Base-by-base conservation (phyloP, 345 rosid genomes). In the Turritis glabra region DNA sequence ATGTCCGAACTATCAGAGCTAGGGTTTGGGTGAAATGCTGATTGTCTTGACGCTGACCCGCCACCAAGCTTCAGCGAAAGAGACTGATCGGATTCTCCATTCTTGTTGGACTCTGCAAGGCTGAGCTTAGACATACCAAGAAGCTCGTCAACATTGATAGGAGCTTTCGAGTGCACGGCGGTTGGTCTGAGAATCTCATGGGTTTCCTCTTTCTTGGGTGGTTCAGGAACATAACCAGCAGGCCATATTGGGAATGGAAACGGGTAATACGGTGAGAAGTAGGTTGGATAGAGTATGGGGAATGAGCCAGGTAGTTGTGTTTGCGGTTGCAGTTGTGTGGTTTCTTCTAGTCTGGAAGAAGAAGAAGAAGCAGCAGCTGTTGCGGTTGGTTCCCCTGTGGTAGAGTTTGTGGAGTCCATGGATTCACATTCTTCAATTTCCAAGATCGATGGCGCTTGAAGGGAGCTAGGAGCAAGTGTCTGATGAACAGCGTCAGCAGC, bases 101-200 rank as follows among this genome's bases (percentile, higher is more conserved):
- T 71, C 41, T 65, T 71, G 6, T 81, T 86, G 7, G 90, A 79
- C 25, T 92, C 99, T 72, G 87, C 93, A 46, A 96, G 80, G 77
- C 92, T 85, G 29, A 96, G 85, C 80, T 92, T 87, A 7, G 99
- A 90, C 89, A 96, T 85, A 72, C 99, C 98, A 3, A 96, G 94
- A 54, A 96, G 84, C 76, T 96, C 90, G 9, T 96, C 93, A 0
- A 92, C 97, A 51, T 92, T 92, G 50, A 96, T 87, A 4, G 98
- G 98, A 79, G 81, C 82, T 84, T 90, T 96, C 1, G 93, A 89
- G 56, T 89, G 85, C 41, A 89, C 85, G 0, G 99, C 89, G 5
- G 90, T 89, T 59, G 98, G 99, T 86, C 86, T 90, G 15, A 96
- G 82, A 72, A 96, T 94, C 80, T 92, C 89, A 47, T 84, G 87